These are phyloP conservation scores for Kandelia obovata DNA, from an alignment of 345 rosid genomes.

Conservation along the genomic window DNA sequence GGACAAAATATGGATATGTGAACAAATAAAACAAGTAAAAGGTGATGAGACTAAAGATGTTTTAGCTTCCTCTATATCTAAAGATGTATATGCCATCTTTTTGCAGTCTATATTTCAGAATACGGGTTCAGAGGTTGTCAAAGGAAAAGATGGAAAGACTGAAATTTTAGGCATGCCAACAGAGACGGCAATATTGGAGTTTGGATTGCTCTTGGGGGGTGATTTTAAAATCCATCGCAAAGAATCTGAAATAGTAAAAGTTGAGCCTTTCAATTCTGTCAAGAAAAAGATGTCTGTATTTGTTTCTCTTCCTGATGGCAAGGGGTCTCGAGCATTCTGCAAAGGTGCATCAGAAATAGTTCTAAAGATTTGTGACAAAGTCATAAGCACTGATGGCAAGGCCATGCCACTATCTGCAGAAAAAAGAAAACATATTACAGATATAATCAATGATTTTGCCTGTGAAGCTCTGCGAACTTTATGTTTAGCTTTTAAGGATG, in stretches of 20 bases:
- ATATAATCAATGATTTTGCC: slow-evolving; percentile 56
- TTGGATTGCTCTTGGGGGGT: slow-evolving; percentile 64
- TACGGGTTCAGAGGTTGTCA: slow-evolving; percentile 60
- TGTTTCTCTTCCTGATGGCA: slow-evolving; percentile 40
- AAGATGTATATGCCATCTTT: slow-evolving; percentile 38
- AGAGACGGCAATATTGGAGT: slow-evolving; percentile 64
- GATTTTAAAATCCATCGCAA: slow-evolving; percentile 42
- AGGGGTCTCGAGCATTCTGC: slow-evolving; percentile 35
- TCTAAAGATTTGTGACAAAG: slow-evolving; percentile 22
- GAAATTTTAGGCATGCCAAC: slow-evolving; percentile 68
- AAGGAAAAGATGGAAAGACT: slow-evolving; percentile 55
- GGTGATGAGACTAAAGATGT: slow-evolving; percentile 19
- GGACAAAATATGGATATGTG: slow-evolving; percentile 67
- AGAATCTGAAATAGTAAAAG: slow-evolving; percentile 53
- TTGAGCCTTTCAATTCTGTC: slow-evolving; percentile 74
- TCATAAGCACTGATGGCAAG: slow-evolving; percentile 17
- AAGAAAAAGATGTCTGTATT: slow-evolving; percentile 73
- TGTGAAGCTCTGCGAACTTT: slow-evolving; percentile 64
- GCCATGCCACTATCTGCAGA: slow-evolving; percentile 32
- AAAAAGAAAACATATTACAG: slow-evolving; percentile 34
- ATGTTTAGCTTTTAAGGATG: slow-evolving; percentile 62
- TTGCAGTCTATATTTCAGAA: slow-evolving; percentile 73
- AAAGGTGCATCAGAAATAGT: slow-evolving; percentile 34
- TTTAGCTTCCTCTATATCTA: slow-evolving; percentile 35
- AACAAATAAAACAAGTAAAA: slow-evolving; percentile 19